Evolutionary conservation across 768 basidiomycete species (phyloP), one percentile per base, ranked within the genome.

Genomic region (Xerocomellus amylosporus): DNA sequence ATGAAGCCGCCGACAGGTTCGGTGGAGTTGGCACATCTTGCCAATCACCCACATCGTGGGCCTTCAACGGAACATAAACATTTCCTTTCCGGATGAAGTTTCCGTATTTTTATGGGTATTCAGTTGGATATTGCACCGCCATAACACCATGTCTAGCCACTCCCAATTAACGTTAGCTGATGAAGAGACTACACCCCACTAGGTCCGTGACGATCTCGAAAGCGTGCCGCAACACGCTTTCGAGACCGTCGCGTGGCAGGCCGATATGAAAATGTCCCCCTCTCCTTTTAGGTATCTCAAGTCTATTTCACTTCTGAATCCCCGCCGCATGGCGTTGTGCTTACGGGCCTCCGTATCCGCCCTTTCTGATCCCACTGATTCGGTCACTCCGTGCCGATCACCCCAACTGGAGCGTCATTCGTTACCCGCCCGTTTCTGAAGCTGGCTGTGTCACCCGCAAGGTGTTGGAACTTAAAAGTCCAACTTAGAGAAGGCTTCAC

Each of bases 381-480:
- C n/a, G n/a, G 13, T 40, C 48, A 20, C 33, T 5, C 6, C 10
- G 30, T 56, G 42, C 45, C 48, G 30, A 54, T 53, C 52, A 39
- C 44, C 15, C 30, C 26, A 46, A 28, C 14, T 15, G 40, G 37
- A 46, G 49, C 6, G 5, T n/a, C 24, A 12, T 46, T 45, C 10
- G 3, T 9, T 22, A 19, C 24, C 8, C 33, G 4, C 20, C 31
- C 5, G 14, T 28, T 0, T 13, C 20, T 8, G 33, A 47, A 36
- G 62, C 64, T 68, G 63, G 65, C 64, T 68, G 63, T 66, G 58
- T 26, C 17, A 2, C 39, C 2, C 31, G 2, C 37, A 30, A 40
- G 24, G 31, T 44, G 1, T 26, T 46, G 38, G 24, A 37, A 13
- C 36, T 56, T 64, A 64, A 65, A 58, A 26, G 28, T 30, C 19